These are phyloP conservation scores for Scutellaria baicalensis DNA, from an alignment of 257 asterid species.

Conservation along the genomic window DNA sequence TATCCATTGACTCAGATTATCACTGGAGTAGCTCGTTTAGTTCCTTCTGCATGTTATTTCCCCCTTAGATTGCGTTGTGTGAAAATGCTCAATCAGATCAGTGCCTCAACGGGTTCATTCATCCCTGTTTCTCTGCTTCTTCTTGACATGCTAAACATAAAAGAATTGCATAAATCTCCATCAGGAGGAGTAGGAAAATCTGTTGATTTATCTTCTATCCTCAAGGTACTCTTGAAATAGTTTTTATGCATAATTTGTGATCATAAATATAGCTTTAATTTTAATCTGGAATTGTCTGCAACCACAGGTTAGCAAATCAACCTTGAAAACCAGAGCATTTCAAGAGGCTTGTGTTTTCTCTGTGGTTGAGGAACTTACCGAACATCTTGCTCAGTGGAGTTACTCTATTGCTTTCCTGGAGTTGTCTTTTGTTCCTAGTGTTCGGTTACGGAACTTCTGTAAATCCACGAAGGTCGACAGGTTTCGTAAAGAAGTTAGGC, in stretches of 20 bases:
- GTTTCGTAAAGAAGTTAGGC: conserved; percentile 72
- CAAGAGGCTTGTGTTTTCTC: conserved; percentile 89
- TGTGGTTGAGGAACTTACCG: conserved; percentile 80
- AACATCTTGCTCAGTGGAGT: conserved; percentile 95
- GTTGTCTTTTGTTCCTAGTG: conserved; percentile 70
- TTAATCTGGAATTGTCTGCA: conserved; percentile 12
- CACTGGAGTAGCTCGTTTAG: conserved; percentile 81
- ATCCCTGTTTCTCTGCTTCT: conserved; percentile 82
- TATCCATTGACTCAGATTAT: conserved; percentile 90
- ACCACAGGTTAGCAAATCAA: conserved; percentile 66
- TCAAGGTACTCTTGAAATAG: conserved; percentile 47
- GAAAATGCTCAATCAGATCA: conserved; percentile 82
- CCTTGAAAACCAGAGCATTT: conserved; percentile 76
- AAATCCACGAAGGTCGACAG: conserved; percentile 91
- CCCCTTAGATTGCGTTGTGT: conserved; percentile 93
- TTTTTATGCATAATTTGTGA: neutral
- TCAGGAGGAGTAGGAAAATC: conserved; percentile 95
- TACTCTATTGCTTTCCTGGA: conserved; percentile 75
- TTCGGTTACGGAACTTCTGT: conserved; percentile 61
- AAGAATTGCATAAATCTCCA: conserved; percentile 83
- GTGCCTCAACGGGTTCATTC: conserved; percentile 68
- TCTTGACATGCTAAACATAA: conserved; percentile 80
- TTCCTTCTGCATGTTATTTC: conserved; percentile 79
- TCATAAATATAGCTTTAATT: neutral
- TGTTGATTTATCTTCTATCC: conserved; percentile 54